Percentiles rank a stretch among this genome's conserved stretches.
phyloP scores from a whole-genome alignment of 352 stramenopile genomes.

The Globisporangium paroecandrum region DNA sequence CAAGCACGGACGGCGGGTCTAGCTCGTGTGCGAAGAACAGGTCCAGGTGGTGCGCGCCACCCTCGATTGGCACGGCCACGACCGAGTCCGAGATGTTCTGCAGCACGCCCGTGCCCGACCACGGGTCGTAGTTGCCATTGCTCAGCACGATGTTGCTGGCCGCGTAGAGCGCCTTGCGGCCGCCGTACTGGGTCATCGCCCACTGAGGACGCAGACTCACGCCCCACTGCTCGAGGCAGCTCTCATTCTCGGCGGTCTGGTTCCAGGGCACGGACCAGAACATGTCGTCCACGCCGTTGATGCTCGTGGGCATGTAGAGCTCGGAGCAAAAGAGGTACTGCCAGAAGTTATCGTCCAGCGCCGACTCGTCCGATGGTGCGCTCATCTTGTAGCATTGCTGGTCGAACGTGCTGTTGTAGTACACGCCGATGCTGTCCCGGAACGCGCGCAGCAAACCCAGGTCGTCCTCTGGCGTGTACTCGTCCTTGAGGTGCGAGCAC shows the following conservation, averaged over 20 bases:
- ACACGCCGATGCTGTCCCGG: slow-evolving; percentile 57
- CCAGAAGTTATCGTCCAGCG: slow-evolving; percentile 64
- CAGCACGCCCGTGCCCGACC: slow-evolving; percentile 86
- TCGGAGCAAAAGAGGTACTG: slow-evolving; percentile 78
- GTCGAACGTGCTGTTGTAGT: slow-evolving; percentile 72
- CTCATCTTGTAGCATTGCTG: slow-evolving; percentile 50
- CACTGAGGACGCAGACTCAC: slow-evolving; percentile 61
- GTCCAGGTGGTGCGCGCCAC: slow-evolving; percentile 87
- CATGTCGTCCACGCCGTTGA: slow-evolving; percentile 80
- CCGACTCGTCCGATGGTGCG: slow-evolving; percentile 52
- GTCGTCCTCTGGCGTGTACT: slow-evolving; percentile 34
- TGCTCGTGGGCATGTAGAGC: slow-evolving; percentile 64
- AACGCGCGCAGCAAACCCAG: slow-evolving; percentile 49
- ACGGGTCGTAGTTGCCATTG: slow-evolving; percentile 94
- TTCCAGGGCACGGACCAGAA: slow-evolving; percentile 81
- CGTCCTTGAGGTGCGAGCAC: slow-evolving; percentile 60
- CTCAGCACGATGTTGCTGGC: slow-evolving; percentile 94
- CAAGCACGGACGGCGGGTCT: slow-evolving; percentile 73
- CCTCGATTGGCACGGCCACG: slow-evolving; percentile 62
- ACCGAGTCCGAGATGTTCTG: slow-evolving; percentile 62
- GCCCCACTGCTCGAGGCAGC: slow-evolving; percentile 65
- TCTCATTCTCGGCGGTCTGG: slow-evolving; percentile 49
- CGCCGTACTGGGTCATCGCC: slow-evolving; percentile 70
- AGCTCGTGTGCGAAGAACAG: slow-evolving; percentile 89
- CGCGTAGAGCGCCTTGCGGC: slow-evolving; percentile 51